Conservation (phyloP, 306 rosid species). For the Alnus rubra region DNA sequence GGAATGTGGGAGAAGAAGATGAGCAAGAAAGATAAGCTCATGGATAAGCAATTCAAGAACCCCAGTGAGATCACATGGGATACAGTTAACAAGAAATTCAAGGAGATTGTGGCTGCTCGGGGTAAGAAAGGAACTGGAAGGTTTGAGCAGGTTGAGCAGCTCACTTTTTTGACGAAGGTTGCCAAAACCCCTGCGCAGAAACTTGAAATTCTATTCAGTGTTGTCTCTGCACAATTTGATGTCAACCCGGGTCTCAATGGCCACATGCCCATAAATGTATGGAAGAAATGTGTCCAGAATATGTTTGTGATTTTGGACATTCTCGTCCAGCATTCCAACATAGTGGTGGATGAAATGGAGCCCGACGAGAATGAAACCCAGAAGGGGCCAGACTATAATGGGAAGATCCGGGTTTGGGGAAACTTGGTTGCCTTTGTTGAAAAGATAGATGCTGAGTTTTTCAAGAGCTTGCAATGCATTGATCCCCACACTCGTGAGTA, state of each 20-base stretch:
- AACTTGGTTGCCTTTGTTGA: constrained; percentile 88
- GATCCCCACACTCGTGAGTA: constrained; percentile 98
- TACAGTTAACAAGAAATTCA: constrained; percentile 84
- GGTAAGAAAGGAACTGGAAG: constrained; percentile 96
- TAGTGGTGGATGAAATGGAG: constrained; percentile 79
- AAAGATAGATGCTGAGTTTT: constrained; percentile 77
- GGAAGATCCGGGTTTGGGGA: constrained; percentile 87
- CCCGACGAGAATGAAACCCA: constrained; percentile 91
- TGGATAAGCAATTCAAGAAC: constrained; percentile 80
- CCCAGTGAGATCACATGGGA: constrained; percentile 98
- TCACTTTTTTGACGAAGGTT: constrained; percentile 85
- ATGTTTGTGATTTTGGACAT: constrained; percentile 85
- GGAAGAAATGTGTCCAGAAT: constrained; percentile 93
- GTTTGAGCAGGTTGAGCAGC: constrained; percentile 96
- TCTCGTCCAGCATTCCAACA: constrained; percentile 72
- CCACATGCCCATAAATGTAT: constrained; percentile 88
- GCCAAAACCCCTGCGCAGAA: constrained; percentile 99
- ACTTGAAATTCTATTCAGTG: constrained; percentile 87
- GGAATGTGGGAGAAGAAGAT: constrained; percentile 68
- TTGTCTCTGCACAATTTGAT: constrained; percentile 94
- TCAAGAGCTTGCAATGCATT: constrained; percentile 95
- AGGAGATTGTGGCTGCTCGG: constrained; percentile 95
- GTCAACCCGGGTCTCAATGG: constrained; percentile 94
- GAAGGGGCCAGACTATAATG: constrained; percentile 73
- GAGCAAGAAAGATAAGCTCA: constrained; percentile 76